Percentiles rank a stretch among this genome's conserved stretches.
Conservation (phyloP, 495 filamentous ascomycete species). For the Opeltia flavorubescens region DNA sequence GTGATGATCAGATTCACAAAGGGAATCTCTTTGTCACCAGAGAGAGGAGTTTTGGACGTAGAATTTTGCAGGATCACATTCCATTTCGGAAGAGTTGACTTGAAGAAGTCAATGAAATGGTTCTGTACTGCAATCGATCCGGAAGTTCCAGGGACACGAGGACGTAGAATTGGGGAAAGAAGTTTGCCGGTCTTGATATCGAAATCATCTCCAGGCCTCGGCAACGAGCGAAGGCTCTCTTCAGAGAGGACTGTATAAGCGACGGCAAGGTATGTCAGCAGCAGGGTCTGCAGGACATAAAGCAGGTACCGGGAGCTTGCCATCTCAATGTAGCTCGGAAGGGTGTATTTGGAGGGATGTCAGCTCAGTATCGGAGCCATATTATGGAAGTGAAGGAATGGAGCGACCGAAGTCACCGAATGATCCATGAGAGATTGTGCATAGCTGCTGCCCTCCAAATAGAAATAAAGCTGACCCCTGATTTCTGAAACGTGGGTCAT, state of each 20-base stretch:
- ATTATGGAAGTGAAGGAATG: too few species aligned
- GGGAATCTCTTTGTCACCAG: slow-evolving; percentile 52
- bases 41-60: slow-evolving; percentile 62
- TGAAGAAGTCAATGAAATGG: slow-evolving; percentile 77
- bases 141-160: slow-evolving; percentile 76
- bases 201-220: slow-evolving; percentile 61
- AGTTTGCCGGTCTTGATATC: slow-evolving; percentile 60
- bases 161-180: slow-evolving; percentile 77
- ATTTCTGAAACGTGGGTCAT: too few species aligned
- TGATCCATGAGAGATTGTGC: too few species aligned
- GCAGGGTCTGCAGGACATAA: slow-evolving; percentile 12
- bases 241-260: slow-evolving; percentile 68
- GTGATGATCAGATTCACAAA: slow-evolving; percentile 78
- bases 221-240: slow-evolving; percentile 49
- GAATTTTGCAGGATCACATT: slow-evolving; percentile 72
- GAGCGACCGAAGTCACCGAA: too few species aligned
- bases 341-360: too few species aligned
- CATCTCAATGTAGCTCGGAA: not conserved
- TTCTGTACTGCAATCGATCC: slow-evolving; percentile 60
- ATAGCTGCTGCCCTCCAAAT: too few species aligned
- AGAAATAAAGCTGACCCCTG: too few species aligned
- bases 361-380: too few species aligned
- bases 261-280: slow-evolving; percentile 22
- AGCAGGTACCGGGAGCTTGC: not conserved
- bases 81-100: slow-evolving; percentile 60